Conservation (phyloP, 2,329 filamentous ascomycete genomes). For the Claviceps quebecensis region DNA sequence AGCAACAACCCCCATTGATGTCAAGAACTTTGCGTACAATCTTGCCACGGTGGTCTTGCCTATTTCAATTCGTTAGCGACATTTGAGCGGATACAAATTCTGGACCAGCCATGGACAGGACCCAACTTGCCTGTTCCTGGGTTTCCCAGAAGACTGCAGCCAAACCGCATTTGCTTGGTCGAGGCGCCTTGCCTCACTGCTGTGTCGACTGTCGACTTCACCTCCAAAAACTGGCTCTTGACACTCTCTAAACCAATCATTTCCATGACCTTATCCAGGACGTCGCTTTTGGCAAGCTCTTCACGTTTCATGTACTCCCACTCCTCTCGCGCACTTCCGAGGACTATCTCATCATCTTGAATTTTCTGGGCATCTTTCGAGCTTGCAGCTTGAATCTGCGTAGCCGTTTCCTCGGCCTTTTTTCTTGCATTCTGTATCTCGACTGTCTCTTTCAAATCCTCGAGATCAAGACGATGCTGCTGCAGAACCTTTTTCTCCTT, state of each 20-base stretch:
- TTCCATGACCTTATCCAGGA: conserved; percentile 50
- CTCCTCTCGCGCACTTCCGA: conserved; percentile 28
- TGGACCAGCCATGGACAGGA: background rate
- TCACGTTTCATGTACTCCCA: conserved; percentile 50
- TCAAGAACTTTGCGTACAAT: conserved; percentile 52
- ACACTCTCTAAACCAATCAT: conserved; percentile 61
- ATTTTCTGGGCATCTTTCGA: background rate
- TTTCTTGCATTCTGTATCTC: conserved; percentile 1
- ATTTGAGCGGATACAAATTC: background rate
- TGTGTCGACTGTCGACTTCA: conserved; percentile 51
- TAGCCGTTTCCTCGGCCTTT: background rate
- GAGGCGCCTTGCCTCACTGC: conserved; percentile 41
- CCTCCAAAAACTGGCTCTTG: conserved; percentile 46
- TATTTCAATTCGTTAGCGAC: conserved; percentile 3
- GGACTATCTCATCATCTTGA: background rate
- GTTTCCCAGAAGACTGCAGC: conserved; percentile 53
- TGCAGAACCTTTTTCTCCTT: conserved; percentile 5
- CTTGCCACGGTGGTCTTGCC: conserved; percentile 63
- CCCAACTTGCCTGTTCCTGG: conserved; percentile 50
- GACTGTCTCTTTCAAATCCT: conserved; percentile 21
- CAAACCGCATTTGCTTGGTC: conserved; percentile 44
- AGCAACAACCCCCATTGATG: conserved; percentile 45
- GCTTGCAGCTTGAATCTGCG: background rate
- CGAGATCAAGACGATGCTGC: conserved; percentile 33
- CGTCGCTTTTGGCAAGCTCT: conserved; percentile 29